Percentiles rank a stretch among this genome's conserved stretches.
Conservation (phyloP, 352 stramenopile genomes). For the Phytophthora sp. region DNA sequence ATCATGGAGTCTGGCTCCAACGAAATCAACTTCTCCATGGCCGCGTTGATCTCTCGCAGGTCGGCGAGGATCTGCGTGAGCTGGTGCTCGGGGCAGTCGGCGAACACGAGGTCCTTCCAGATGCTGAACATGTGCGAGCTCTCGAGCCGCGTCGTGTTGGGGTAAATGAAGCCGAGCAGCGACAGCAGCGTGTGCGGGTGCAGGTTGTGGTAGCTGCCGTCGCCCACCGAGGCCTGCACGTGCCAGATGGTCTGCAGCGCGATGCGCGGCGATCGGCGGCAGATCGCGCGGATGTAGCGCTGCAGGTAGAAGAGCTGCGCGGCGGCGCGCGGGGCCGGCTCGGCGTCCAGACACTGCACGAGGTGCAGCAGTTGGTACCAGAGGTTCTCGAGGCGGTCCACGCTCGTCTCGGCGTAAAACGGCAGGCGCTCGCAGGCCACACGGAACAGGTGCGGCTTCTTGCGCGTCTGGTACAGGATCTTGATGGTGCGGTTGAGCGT, state of each 20-base stretch:
- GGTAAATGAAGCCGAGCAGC: conserved; percentile 72
- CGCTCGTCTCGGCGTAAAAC: conserved; percentile 75
- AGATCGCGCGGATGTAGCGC: conserved; percentile 75
- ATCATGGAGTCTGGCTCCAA: conserved; percentile 59
- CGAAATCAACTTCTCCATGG: conserved; percentile 49
- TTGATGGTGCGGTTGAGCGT: conserved; percentile 82
- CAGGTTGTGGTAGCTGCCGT: conserved; percentile 46
- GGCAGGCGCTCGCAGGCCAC: conserved; percentile 69
- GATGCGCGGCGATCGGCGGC: conserved; percentile 68
- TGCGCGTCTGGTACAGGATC: conserved; percentile 79
- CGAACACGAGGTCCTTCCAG: conserved; percentile 69
- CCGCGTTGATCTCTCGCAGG: conserved; percentile 37
- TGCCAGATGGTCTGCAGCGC: conserved; percentile 85
- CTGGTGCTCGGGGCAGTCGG: conserved; percentile 67
- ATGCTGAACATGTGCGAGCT: conserved; percentile 41
- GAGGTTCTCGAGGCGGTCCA: conserved; percentile 77
- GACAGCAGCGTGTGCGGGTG: conserved; percentile 69
- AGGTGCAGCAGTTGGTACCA: conserved; percentile 86
- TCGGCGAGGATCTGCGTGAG: conserved; percentile 50
- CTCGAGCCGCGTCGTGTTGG: conserved; percentile 33
- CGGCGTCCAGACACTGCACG: conserved; percentile 73
- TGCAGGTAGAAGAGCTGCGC: conserved; percentile 73
- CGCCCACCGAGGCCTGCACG: conserved; percentile 65
- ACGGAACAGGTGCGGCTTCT: conserved; percentile 72
- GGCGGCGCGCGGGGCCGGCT: conserved; percentile 44